A percentile compares a stretch with the other conserved stretches of the same genome.
phyloP scores from a whole-genome alignment of 2,329 filamentous ascomycete genomes.

The Knufia petricola region DNA sequence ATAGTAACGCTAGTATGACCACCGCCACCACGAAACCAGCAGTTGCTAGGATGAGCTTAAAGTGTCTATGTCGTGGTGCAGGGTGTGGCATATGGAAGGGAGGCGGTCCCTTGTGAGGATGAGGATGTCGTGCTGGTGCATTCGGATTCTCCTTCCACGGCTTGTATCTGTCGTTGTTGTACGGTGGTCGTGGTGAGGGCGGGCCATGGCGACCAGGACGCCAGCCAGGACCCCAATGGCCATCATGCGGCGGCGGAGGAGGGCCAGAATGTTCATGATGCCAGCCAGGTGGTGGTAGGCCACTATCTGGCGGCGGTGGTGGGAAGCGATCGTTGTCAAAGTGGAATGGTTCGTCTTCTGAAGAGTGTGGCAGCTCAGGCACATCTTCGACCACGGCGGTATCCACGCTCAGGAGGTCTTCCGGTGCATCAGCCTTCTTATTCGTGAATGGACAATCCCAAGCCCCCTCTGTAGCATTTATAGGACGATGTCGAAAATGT shows the following conservation, averaged over 20 bases:
- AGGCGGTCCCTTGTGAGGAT: background rate
- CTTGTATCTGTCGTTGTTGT: no score
- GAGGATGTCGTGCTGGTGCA: slow-evolving; percentile 1
- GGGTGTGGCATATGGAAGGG: slow-evolving; percentile 6
- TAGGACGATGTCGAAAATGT: slow-evolving; percentile 22
- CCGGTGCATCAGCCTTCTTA: background rate
- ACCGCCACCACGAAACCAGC: background rate
- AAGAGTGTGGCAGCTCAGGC: background rate
- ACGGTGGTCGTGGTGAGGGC: background rate
- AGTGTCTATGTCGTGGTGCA: slow-evolving; percentile 5
- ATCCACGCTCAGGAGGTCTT: background rate
- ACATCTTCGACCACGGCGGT: background rate
- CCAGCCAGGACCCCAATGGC: background rate
- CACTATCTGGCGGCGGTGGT: slow-evolving; percentile 1
- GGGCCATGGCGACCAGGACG: slow-evolving; percentile 9
- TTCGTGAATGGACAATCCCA: slow-evolving; percentile 4
- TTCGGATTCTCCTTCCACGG: slow-evolving; percentile 4
- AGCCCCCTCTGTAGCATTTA: background rate
- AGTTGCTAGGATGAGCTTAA: slow-evolving; percentile 3
- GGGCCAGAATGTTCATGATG: slow-evolving; percentile 9
- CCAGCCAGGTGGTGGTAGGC: slow-evolving; percentile 3
- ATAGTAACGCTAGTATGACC: background rate
- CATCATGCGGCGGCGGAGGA: slow-evolving; percentile 1
- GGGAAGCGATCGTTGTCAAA: background rate
- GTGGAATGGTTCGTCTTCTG: background rate